Conservation (phyloP, 495 filamentous ascomycete species). For the Penicillium angulare region DNA sequence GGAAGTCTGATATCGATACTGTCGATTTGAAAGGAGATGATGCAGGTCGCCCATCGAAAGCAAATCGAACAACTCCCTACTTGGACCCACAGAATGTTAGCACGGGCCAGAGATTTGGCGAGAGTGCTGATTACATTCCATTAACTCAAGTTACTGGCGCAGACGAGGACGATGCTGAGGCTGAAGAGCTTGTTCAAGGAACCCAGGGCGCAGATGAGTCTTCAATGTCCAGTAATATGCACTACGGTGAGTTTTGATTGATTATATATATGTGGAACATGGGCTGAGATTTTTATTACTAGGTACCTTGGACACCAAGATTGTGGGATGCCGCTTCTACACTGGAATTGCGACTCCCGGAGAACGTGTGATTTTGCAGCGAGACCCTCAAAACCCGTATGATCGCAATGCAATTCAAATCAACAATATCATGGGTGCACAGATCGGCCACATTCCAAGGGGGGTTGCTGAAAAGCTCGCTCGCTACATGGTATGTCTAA, state of each 20-base stretch:
- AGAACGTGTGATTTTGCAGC: constrained; percentile 65
- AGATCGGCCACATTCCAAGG: constrained; percentile 80
- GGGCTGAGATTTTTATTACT: not conserved
- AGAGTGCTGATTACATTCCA: constrained; percentile 36
- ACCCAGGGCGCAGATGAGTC: constrained; percentile 46
- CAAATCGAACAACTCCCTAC: not conserved
- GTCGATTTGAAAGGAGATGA: constrained; percentile 14
- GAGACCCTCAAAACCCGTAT: constrained; percentile 73
- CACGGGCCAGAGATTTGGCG: constrained; percentile 32
- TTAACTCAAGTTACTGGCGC: constrained; percentile 28
- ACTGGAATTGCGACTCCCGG: constrained; percentile 64
- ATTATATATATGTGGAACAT: not conserved
- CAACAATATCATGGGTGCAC: constrained; percentile 71
- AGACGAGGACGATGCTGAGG: constrained; percentile 42
- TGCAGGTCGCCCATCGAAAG: constrained; percentile 20
- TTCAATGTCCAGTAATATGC: constrained; percentile 37
- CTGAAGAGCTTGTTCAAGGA: constrained; percentile 27
- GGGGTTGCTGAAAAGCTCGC: constrained; percentile 67
- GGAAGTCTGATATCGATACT: constrained; percentile 17
- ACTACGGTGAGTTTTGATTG: constrained; percentile 45
- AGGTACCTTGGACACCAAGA: constrained; percentile 56
- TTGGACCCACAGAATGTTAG: constrained; percentile 2
- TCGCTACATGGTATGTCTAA: constrained; percentile 58
- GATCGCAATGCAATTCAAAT: constrained; percentile 79
- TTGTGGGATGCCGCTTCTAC: constrained; percentile 83